Conservation (phyloP, 441 rosid species). For the Manihot esculenta region DNA sequence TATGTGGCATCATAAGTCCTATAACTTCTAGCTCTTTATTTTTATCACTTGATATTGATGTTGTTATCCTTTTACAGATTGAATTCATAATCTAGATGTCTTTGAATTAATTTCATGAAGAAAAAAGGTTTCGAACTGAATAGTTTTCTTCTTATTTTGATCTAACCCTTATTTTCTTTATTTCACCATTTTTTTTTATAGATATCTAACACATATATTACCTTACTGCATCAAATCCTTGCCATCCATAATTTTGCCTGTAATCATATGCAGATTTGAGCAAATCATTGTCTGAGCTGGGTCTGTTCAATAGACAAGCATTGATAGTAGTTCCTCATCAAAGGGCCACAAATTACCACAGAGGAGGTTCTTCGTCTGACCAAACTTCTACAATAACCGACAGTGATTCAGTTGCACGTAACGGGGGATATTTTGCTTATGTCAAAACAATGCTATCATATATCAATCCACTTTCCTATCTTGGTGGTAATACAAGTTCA, state of each 20-base stretch:
- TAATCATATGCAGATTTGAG: slow-evolving; percentile 55
- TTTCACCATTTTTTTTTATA: not conserved
- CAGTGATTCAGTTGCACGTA: slow-evolving; percentile 35
- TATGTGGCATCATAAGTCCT: too few species aligned
- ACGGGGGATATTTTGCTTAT: slow-evolving; percentile 62
- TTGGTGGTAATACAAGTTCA: slow-evolving; percentile 43
- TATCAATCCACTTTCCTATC: slow-evolving; percentile 77
- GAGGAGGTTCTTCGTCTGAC: slow-evolving; percentile 41
- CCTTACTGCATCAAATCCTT: not conserved
- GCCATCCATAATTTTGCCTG: slow-evolving; percentile 8
- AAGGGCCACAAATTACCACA: slow-evolving; percentile 34
- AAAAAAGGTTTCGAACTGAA: not conserved
- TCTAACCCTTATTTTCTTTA: not conserved
- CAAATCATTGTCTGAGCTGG: slow-evolving; percentile 62
- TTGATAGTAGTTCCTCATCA: slow-evolving; percentile 65
- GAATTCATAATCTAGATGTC: not conserved
- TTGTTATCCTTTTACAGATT: not conserved
- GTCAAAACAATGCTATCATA: slow-evolving; percentile 59
- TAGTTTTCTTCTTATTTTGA: not conserved
- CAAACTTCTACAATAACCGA: slow-evolving; percentile 21
- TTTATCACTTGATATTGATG: not conserved
- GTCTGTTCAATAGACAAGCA: slow-evolving; percentile 75
- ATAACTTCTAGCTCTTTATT: not conserved
- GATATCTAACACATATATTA: too few species aligned
- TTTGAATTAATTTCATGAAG: not conserved